phyloP scores from a whole-genome alignment of 129 eudicot genomes.

The Centaurea solstitialis region DNA sequence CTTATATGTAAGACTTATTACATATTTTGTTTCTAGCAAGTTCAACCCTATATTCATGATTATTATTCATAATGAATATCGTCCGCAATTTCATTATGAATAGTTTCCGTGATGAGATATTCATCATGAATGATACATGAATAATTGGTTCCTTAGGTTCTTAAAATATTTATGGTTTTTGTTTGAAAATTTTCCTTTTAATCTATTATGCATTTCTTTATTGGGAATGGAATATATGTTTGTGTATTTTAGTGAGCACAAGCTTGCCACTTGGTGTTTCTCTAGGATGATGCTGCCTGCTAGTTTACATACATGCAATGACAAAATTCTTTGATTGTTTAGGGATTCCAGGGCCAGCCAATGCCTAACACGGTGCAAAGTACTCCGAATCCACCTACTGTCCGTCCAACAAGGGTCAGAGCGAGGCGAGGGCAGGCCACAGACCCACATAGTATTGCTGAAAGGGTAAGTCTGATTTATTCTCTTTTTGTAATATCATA shows the following conservation, averaged over 20 bases:
- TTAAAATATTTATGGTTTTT: not conserved
- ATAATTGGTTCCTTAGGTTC: not conserved
- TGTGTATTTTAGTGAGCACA: not conserved
- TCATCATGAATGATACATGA: not conserved
- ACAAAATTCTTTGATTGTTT: constrained; percentile 17
- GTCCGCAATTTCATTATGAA: too few species aligned
- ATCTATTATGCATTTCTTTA: not conserved
- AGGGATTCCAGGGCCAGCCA: constrained; percentile 84
- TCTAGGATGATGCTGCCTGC: not conserved
- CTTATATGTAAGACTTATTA: constrained; percentile 4
- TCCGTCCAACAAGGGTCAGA: constrained; percentile 84
- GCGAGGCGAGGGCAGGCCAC: constrained; percentile 98
- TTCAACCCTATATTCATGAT: not conserved
- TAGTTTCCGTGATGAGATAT: not conserved
- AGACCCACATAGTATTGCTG: constrained; percentile 98
- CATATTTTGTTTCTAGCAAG: not conserved
- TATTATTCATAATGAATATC: not conserved
- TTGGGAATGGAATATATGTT: constrained; percentile 1
- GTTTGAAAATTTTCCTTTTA: not conserved
- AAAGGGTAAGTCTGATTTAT: constrained; percentile 59
- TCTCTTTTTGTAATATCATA: not conserved
- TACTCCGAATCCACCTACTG: constrained; percentile 74
- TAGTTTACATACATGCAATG: not conserved
- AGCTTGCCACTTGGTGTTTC: not conserved
- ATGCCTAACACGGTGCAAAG: constrained; percentile 62